Evolutionary conservation across 139 green algal genomes (phyloP).

Genomic region (Auxenochlorella protothecoides): DNA sequence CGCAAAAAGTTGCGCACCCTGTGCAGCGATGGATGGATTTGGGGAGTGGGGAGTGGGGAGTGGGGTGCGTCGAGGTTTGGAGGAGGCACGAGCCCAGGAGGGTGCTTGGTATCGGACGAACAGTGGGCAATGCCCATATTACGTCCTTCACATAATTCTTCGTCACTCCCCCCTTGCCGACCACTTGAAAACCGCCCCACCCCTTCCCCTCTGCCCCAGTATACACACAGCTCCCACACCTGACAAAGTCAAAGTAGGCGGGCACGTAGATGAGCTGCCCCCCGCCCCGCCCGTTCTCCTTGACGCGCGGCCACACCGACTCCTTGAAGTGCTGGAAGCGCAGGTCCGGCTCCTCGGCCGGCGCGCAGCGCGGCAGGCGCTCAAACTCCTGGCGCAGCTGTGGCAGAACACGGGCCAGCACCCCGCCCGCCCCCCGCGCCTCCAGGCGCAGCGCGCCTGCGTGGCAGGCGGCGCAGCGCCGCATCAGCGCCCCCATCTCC

Average conservation of each 20-base stretch:
- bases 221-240: slow-evolving; percentile 11
- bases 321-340: slow-evolving; percentile 78
- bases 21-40: neutral
- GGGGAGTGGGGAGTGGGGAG: neutral
- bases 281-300: slow-evolving; percentile 25
- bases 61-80: neutral
- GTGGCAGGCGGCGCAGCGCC: slow-evolving; percentile 35
- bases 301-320: slow-evolving; percentile 64
- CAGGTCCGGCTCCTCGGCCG: slow-evolving; percentile 41
- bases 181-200: neutral
- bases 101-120: no score
- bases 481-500: slow-evolving; percentile 67
- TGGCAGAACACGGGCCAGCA: slow-evolving; percentile 62
- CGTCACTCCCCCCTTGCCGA: neutral
- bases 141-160: no score
- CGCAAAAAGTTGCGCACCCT: slow-evolving; percentile 30
- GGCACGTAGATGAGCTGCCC: slow-evolving; percentile 72
- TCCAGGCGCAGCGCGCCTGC: slow-evolving; percentile 38
- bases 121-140: no score
- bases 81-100: no score
- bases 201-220: neutral
- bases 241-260: slow-evolving; percentile 95
- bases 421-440: slow-evolving; percentile 29
- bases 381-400: slow-evolving; percentile 83
- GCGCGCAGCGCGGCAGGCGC: slow-evolving; percentile 35